Conservation (phyloP, 225 moss, liverwort and hornwort genomes). For the Pseudisothecium myosuroides region DNA sequence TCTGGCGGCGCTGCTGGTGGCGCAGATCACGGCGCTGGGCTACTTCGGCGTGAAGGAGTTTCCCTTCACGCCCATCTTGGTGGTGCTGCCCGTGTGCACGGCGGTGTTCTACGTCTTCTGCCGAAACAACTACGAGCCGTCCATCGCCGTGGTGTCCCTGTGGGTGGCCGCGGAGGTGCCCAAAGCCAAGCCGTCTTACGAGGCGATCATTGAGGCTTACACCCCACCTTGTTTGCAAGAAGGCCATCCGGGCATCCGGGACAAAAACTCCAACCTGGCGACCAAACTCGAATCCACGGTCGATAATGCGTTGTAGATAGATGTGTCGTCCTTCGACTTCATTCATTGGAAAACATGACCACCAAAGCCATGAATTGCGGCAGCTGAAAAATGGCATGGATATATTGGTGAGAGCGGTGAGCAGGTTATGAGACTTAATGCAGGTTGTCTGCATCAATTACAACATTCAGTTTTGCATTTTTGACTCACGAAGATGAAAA, state of each 20-base stretch:
- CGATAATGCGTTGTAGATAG: not conserved
- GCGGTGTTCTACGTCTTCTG: conserved; percentile 34
- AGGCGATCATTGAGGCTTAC: conserved; percentile 8
- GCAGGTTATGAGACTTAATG: not conserved
- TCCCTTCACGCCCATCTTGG: conserved; percentile 6
- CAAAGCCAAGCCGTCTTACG: conserved; percentile 21
- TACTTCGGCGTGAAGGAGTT: conserved; percentile 57
- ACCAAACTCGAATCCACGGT: not conserved
- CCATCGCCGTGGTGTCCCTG: conserved; percentile 21
- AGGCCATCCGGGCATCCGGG: conserved; percentile 12
- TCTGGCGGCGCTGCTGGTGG: conserved; percentile 33
- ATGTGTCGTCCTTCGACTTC: not conserved
- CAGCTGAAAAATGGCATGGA: not conserved
- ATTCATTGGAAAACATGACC: not conserved
- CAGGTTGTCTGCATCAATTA: not conserved
- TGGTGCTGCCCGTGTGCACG: conserved; percentile 33
- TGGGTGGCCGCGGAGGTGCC: conserved; percentile 37
- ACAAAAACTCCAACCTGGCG: not conserved
- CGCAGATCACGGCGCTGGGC: conserved; percentile 49
- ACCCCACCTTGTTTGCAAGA: conserved; percentile 5
- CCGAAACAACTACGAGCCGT: conserved; percentile 41
- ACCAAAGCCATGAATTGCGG: not conserved
- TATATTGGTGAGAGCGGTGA: not conserved
- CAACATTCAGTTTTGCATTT: not conserved
- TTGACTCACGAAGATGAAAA: not conserved